phyloP scores from a whole-genome alignment of 345 rosid genomes.

The Gossypium ekmanianum region DNA sequence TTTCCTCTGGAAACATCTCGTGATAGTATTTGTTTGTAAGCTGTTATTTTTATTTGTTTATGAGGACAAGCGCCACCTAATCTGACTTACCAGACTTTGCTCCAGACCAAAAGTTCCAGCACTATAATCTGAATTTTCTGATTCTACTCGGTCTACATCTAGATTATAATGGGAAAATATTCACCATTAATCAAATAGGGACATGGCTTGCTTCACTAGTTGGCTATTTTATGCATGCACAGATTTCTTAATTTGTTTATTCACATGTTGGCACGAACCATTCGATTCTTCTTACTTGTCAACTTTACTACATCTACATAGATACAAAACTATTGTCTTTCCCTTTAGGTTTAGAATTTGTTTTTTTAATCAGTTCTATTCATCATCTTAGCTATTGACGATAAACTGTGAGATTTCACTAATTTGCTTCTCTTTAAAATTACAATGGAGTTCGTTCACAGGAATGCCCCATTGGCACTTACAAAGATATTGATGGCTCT shows the following conservation, averaged over 20 bases:
- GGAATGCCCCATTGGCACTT: slow-evolving; percentile 99
- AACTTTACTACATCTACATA: not conserved
- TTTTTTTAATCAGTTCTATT: not conserved
- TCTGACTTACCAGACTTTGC: not conserved
- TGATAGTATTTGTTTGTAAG: not conserved
- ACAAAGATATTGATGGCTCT: slow-evolving; percentile 81
- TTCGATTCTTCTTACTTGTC: not conserved
- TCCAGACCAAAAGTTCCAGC: not conserved
- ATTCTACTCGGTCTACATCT: not conserved
- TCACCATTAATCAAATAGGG: not conserved
- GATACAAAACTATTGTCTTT: not conserved
- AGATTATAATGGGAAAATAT: not conserved
- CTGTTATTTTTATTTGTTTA: no score
- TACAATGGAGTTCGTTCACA: slow-evolving; percentile 26
- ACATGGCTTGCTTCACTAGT: not conserved
- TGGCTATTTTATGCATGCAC: not conserved
- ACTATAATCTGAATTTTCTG: not conserved
- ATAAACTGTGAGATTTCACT: not conserved
- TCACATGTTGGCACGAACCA: not conserved
- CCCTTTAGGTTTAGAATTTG: not conserved
- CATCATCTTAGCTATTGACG: not conserved
- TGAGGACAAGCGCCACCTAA: not conserved
- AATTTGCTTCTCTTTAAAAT: not conserved
- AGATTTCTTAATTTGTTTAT: not conserved
- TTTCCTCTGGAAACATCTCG: not conserved